These are phyloP conservation scores for Urochloa ruziziensis DNA, from an alignment of 176 grass and related monocot genomes.

Conservation along the genomic window DNA sequence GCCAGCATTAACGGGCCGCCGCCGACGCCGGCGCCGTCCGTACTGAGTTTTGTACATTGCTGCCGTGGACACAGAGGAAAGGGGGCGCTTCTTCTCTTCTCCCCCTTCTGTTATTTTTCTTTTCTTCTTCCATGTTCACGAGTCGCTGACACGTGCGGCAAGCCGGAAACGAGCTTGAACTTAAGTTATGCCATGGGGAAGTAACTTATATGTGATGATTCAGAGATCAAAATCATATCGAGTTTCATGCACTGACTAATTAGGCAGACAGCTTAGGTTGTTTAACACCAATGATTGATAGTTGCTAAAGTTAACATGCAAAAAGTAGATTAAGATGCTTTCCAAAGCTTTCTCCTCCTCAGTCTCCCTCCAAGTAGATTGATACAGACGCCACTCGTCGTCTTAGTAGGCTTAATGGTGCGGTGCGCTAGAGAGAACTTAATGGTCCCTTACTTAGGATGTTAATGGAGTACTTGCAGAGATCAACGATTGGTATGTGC, in stretches of 20 bases:
- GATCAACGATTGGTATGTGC: not conserved
- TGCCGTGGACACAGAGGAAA: constrained; percentile 26
- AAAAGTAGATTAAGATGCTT: not conserved
- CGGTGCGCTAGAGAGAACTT: not conserved
- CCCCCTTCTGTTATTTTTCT: not conserved
- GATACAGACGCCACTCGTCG: not conserved
- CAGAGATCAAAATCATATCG: not conserved
- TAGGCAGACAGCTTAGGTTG: no score
- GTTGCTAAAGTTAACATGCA: not conserved
- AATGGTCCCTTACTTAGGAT: no score
- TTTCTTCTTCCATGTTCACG: not conserved
- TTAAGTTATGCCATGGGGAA: not conserved
- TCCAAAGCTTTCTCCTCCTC: not conserved
- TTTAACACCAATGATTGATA: not conserved
- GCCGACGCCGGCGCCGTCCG: not conserved
- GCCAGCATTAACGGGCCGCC: not conserved
- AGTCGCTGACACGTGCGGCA: not conserved
- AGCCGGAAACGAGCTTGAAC: not conserved
- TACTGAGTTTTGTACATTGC: constrained; percentile 49
- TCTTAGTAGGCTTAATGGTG: not conserved
- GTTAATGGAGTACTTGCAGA: not conserved
- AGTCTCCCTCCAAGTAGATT: not conserved
- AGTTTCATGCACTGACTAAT: not conserved
- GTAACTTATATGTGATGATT: constrained; percentile 11
- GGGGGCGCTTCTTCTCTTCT: not conserved